Base-by-base conservation (phyloP, 78 protist genomes). In the Protostelium mycophagum region DNA sequence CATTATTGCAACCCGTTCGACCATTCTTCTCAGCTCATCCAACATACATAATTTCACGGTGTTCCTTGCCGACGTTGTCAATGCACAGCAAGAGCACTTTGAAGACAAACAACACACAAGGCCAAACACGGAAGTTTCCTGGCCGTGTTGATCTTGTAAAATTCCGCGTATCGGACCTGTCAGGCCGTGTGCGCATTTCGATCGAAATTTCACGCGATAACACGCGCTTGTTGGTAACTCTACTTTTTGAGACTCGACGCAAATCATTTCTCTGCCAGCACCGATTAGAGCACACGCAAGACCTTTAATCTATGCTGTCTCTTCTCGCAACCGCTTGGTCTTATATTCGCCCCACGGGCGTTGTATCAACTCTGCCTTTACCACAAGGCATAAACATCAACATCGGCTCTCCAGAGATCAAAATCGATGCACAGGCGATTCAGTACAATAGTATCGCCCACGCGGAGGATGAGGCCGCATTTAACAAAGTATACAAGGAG, bases 311-410 rank as follows among this genome's bases (percentile, higher is more conserved):
- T 51, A 51, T 51, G 73, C 73, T 51, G 73, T 51, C 73, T 51
- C 73, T 51, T 51, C 73, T 51, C 73, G 73, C 73, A 51, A 51
- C 73, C 73, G 73, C 73, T 51, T 51, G 73, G 73, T 51, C 73
- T 51, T 51, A 51, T 51, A 51, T 51, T 51, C 16, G 73, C 73
- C 73, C 73, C 73, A 51, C 73, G 73, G 73, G 73, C 16, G 73
- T 51, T 51, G 73, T 51, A 51, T 51, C 73, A 51, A 51, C 73
- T 51, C 73, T 51, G 73, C 73, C 73, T 51, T 51, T 51, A 51
- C 73, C 73, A 51, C 73, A 51, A 51, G 73, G 73, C 73, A 51
- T 51, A 51, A 51, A 51, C 73, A 51, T 51, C 73, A 51, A 51
- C 73, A 51, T 51, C 16, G 73, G 73, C 73, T 51, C 73, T 51